Evolutionary conservation across 352 stramenopile species (phyloP), one percentile per base, ranked within the genome.

Genomic region (Globisporangium irregulare): DNA sequence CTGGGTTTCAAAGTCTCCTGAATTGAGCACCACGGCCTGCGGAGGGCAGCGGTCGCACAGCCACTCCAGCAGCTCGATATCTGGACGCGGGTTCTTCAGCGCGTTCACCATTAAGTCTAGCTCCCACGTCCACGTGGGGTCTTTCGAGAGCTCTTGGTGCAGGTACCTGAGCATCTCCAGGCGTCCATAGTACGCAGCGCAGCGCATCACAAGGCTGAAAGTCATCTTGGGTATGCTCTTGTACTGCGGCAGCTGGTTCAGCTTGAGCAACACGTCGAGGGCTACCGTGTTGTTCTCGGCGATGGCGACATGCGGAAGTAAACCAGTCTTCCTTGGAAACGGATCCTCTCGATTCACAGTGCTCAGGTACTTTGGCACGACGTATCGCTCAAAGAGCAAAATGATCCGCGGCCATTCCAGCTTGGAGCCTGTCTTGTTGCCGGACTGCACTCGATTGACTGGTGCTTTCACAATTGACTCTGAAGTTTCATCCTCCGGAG

Each of bases 281-380:
- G 36, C 57, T 15, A 9, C 38, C 32, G 18, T 20, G 36, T 53
- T 63, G 36, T 51, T 32, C 36, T 63, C 57, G 10, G 57, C 57
- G 36, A 63, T 53, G 5, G 57, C 57, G 10, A 63, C 32, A 22
- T 63, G 57, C 2, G 57, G 36, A 8, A 63, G 38, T 34, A 63
- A 15, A 3, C 57, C 57, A 9, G 34, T 36, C 20, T 34, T 63
- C 38, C 20, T 51, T 22, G 57, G 38, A 20, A 50, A 51, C 57
- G 34, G 53, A 18, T 18, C 18, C 25, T 58, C 24, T 27, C 9
- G 53, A 18, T 22, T 36, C 53, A 38, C 14, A 18, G 9, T 32
- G 0, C 1, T 8, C 22, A 32, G n/a, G 14, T 63, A 51, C 57
- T 53, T 63, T 29, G 57, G 57, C 9, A 48, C 32, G 38, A 51